Evolutionary conservation across 352 stramenopile species (phyloP).

Genomic region (Plasmopara muralis): DNA sequence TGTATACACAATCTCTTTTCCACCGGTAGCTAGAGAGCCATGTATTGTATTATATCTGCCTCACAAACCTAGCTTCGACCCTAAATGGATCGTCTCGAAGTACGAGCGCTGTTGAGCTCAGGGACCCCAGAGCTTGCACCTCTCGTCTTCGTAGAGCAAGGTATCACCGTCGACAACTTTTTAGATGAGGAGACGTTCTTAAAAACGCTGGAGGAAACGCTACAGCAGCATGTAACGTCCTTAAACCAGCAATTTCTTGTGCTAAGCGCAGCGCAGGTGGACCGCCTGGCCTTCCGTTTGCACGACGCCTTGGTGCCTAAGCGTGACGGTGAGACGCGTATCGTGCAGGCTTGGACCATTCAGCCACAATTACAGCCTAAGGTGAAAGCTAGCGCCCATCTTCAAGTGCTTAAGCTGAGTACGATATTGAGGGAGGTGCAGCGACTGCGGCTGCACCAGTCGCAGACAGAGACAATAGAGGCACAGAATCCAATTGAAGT

Average conservation of each 20-base stretch:
- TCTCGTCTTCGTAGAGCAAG: conserved; percentile 1
- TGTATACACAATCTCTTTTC: too few species aligned
- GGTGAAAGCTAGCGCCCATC: conserved; percentile 67
- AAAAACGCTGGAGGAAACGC: conserved; percentile 51
- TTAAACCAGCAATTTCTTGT: conserved; percentile 58
- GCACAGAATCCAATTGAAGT: conserved; percentile 41
- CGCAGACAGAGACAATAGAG: conserved; percentile 10
- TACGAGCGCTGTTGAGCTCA: conserved; percentile 38
- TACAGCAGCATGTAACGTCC: conserved; percentile 48
- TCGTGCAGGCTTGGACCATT: conserved; percentile 74
- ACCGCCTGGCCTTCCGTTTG: conserved; percentile 56
- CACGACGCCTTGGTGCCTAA: conserved; percentile 71
- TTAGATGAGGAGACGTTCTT: conserved; percentile 59
- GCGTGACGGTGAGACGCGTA: conserved; percentile 46
- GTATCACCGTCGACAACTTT: conserved; percentile 45
- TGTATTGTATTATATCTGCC: too few species aligned
- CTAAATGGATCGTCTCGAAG: conserved; percentile 52
- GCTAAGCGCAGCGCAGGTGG: conserved; percentile 60
- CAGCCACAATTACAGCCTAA: conserved; percentile 52
- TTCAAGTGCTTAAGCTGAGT: conserved; percentile 84
- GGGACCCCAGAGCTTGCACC: background rate
- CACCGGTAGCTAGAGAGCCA: too few species aligned
- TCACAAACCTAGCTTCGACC: too few species aligned
- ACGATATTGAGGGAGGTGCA: conserved; percentile 74
- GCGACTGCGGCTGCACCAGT: conserved; percentile 56